Percentiles rank a stretch among this genome's conserved stretches.
phyloP scores from a whole-genome alignment of 371 early-diverging fungal genomes.

The Mortierella sp. region DNA sequence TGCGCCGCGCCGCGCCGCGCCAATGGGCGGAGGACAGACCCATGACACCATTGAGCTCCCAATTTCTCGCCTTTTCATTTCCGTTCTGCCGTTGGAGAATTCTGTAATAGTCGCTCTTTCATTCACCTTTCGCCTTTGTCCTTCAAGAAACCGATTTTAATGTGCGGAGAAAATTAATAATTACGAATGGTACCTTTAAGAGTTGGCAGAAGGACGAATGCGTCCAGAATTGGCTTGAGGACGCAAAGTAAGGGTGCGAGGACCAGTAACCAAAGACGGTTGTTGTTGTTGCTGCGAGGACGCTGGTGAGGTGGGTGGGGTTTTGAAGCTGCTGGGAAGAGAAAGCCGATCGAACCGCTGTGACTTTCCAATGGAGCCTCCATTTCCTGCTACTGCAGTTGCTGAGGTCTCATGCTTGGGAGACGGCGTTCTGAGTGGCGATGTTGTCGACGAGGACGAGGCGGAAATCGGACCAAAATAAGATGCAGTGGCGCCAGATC shows the following conservation, averaged over 20 bases:
- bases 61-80: background rate
- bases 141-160: background rate
- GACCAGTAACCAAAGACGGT: background rate
- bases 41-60: background rate
- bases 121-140: background rate
- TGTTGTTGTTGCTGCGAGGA: background rate
- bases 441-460: background rate
- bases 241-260: conserved; percentile 1
- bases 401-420: conserved; percentile 13
- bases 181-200: background rate
- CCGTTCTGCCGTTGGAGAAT: background rate
- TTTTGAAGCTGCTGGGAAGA: conserved; percentile 10
- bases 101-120: background rate
- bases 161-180: background rate
- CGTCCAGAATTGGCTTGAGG: conserved; percentile 8
- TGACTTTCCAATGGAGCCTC: background rate
- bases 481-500: background rate
- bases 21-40: background rate
- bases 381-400: background rate
- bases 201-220: background rate
- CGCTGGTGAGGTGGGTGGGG: conserved; percentile 11
- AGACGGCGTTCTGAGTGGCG: background rate
- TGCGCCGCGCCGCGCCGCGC: background rate
- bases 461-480: conserved; percentile 21
- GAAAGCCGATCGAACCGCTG: background rate